phyloP scores from a whole-genome alignment of 139 green algal genomes.

The Edaphochlamys debaryana region DNA sequence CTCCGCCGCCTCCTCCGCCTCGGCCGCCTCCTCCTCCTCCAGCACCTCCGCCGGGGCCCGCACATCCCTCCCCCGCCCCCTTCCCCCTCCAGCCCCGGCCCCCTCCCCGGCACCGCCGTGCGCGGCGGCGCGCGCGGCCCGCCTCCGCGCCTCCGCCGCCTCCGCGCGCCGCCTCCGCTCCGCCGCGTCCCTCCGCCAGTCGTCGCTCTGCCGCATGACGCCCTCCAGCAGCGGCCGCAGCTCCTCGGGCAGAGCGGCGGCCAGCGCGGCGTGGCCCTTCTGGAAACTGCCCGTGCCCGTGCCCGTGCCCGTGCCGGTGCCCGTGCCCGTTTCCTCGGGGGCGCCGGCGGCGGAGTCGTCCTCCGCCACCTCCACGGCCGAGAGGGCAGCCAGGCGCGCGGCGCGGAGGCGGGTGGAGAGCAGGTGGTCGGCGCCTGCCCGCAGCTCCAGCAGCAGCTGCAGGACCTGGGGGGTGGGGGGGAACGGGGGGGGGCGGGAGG shows the following conservation, averaged over 20 bases:
- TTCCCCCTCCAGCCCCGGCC: background rate
- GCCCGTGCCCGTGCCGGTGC: too few species aligned
- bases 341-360: background rate
- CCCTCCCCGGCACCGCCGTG: background rate
- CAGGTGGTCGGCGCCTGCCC: background rate
- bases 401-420: background rate
- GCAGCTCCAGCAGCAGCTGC: slow-evolving; percentile 32
- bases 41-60: background rate
- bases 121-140: too few species aligned
- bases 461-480: slow-evolving; percentile 36
- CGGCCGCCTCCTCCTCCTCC: background rate
- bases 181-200: background rate
- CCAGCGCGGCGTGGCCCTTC: background rate
- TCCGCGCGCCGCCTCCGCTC: background rate
- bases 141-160: background rate
- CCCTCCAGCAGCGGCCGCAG: background rate
- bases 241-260: slow-evolving; percentile 24
- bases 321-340: too few species aligned
- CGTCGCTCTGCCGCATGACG: background rate
- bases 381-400: slow-evolving; percentile 26
- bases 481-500: background rate
- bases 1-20: background rate
- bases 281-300: background rate
- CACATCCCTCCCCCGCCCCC: background rate
- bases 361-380: background rate